A percentile compares a stretch with the other conserved stretches of the same genome.
Evolutionary conservation across 306 rosid species (phyloP).

Genomic region (Arachis stenosperma): DNA sequence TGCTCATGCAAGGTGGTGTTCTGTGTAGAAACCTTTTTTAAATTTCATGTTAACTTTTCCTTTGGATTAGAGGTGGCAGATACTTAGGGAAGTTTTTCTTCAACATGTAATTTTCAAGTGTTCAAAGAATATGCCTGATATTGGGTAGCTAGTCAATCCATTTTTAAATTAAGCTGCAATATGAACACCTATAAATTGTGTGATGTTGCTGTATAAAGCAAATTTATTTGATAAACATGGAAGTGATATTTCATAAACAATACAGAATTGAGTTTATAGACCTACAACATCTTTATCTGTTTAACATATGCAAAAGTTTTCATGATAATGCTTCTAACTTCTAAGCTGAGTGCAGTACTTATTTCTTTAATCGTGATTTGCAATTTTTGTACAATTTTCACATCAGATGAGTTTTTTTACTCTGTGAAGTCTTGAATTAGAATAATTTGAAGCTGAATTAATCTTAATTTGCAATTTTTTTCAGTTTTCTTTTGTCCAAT

Average conservation of each 20-base stretch:
- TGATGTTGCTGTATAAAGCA: conserved; percentile 13
- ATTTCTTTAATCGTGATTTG: conserved; percentile 27
- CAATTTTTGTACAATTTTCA: conserved; percentile 13
- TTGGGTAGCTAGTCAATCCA: neutral
- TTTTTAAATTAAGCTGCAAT: neutral
- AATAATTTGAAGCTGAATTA: neutral
- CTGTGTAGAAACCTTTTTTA: conserved; percentile 5
- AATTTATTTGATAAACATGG: neutral
- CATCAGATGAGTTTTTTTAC: neutral
- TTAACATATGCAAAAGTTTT: conserved; percentile 15
- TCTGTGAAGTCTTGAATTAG: conserved; percentile 5
- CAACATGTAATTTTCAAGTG: conserved; percentile 13
- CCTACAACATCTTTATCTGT: conserved; percentile 22
- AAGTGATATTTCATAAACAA: neutral
- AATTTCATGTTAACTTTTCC: conserved; percentile 27
- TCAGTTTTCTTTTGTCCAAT: neutral
- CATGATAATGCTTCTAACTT: neutral
- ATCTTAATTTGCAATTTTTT: neutral
- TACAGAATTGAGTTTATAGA: neutral
- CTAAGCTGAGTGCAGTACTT: conserved; percentile 13
- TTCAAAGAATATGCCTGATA: neutral
- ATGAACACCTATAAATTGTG: conserved; percentile 1
- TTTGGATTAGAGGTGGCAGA: conserved; percentile 4
- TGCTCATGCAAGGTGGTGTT: conserved; percentile 8
- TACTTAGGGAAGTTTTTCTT: conserved; percentile 22